Conservation (phyloP, 2,329 filamentous ascomycete genomes). For the Fusarium sp. region DNA sequence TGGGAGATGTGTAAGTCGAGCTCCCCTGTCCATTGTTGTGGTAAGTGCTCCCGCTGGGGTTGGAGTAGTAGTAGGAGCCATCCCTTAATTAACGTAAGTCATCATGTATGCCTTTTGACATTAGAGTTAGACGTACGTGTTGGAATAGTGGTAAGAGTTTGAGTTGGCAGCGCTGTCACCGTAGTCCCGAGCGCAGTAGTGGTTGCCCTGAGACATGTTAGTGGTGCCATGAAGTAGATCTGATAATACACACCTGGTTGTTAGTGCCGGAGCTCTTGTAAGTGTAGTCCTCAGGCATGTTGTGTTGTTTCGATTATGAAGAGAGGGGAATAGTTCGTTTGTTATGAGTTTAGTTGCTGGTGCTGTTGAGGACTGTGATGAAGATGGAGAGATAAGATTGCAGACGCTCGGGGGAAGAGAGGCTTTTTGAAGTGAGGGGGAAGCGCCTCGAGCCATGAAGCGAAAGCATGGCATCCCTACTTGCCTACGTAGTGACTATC, state of each 20-base stretch:
- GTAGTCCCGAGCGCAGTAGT: constrained; percentile 77
- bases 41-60: constrained; percentile 78
- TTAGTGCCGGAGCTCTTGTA: constrained; percentile 73
- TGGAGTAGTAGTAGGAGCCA: constrained; percentile 82
- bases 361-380: too few species aligned
- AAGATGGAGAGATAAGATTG: neutral
- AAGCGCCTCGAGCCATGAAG: neutral
- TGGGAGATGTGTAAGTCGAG: constrained; percentile 73
- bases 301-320: constrained; percentile 1
- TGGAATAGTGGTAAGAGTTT: constrained; percentile 79
- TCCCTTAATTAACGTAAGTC: constrained; percentile 57
- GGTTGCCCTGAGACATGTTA: constrained; percentile 70
- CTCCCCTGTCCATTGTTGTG: constrained; percentile 72
- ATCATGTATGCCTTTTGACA: neutral
- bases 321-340: neutral
- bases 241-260: constrained; percentile 64
- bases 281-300: constrained; percentile 52
- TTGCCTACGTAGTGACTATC: neutral
- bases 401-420: neutral
- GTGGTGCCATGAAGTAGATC: neutral
- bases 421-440: constrained; percentile 9
- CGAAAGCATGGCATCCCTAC: neutral
- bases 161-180: constrained; percentile 67
- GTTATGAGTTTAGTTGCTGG: neutral
- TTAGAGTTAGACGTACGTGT: constrained; percentile 60